Base-by-base conservation (phyloP, 1,284 basidiomycete genomes). In the Meira miltonrushii region DNA sequence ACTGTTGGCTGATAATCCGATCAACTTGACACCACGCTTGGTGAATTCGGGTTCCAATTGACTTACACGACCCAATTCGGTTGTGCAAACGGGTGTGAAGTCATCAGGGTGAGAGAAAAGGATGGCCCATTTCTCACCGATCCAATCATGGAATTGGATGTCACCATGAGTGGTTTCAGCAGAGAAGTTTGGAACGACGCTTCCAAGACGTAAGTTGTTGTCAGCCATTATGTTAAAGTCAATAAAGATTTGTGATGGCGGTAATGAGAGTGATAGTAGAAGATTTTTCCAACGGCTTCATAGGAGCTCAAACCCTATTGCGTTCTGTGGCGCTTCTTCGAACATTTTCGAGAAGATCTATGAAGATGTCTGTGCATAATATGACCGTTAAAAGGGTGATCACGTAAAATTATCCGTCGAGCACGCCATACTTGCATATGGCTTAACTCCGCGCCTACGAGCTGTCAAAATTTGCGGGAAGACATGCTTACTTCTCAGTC, bases 51-150 rank as follows among this genome's bases (percentile, higher is more conserved):
- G 81, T n/a, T 84, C 83, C 62, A 88, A 86, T 69, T 89, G 87
- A 43, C 94, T 88, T 38, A 96, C 92, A 77, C 95, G 93, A 57
- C 90, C 92, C 54, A 99, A 87, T 82, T 98, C 95, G 54, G 95
- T 99, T 51, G 95, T 81, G 71, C 80, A 80, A 12, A 80, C 70
- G 80, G 78, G 28, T 13, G 47, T 56, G n/a, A 77, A 83, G 72
- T 82, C 82, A 62, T 88, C 93, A 1, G 93, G 94, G 80, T 97
- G 94, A 53, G 67, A 59, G 54, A 71, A 66, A 10, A 70, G 63
- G 52, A 89, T 71, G 1, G 65, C 89, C 94, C 95, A 99, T 38
- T 86, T 88, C 75, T 87, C 82, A 49, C 86, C 88, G 72, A 91
- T 86, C 86, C 87, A 97, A 46, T 95, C 86, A 79, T 95, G 92